phyloP scores from a whole-genome alignment of 2,329 filamentous ascomycete genomes.

The Bimuria novae-zelandiae region DNA sequence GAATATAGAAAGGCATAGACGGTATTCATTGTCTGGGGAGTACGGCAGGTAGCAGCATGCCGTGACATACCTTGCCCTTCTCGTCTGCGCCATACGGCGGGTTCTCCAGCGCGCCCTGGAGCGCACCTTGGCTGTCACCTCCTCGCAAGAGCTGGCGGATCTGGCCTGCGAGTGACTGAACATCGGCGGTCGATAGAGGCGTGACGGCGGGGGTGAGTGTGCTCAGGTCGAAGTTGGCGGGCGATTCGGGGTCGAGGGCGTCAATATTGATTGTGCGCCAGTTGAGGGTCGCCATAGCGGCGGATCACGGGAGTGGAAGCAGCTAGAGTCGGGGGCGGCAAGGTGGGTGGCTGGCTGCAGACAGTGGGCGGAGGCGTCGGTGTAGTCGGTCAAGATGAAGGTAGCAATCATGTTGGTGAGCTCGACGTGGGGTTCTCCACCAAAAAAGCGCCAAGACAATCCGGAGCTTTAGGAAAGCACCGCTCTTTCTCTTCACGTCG shows the following conservation, averaged over 20 bases:
- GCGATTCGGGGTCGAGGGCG: constrained; percentile 84
- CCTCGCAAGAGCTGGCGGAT: constrained; percentile 85
- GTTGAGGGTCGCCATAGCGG: constrained; percentile 58
- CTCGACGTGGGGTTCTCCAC: constrained; percentile 37
- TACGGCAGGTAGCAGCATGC: constrained; percentile 18
- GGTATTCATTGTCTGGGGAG: constrained; percentile 14
- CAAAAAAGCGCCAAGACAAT: constrained; percentile 33
- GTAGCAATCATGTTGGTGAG: constrained; percentile 26
- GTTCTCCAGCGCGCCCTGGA: constrained; percentile 82
- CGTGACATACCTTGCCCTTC: constrained; percentile 55
- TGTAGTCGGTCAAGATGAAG: constrained; percentile 21
- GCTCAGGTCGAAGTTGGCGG: constrained; percentile 86
- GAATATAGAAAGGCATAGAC: constrained; percentile 31
- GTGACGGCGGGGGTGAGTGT: constrained; percentile 78
- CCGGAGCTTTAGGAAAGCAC: constrained; percentile 27
- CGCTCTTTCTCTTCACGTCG: constrained; percentile 24
- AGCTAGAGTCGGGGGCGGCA: neutral
- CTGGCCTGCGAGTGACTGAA: constrained; percentile 76
- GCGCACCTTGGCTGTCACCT: constrained; percentile 83
- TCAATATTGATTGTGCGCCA: constrained; percentile 95
- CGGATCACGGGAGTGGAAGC: constrained; percentile 13
- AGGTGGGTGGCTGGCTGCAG: constrained; percentile 14
- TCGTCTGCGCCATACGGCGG: constrained; percentile 71
- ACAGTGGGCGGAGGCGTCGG: constrained; percentile 20
- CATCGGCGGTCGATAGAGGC: constrained; percentile 76